Conservation (phyloP, 345 rosid genomes). For the Moricandia arvensis region DNA sequence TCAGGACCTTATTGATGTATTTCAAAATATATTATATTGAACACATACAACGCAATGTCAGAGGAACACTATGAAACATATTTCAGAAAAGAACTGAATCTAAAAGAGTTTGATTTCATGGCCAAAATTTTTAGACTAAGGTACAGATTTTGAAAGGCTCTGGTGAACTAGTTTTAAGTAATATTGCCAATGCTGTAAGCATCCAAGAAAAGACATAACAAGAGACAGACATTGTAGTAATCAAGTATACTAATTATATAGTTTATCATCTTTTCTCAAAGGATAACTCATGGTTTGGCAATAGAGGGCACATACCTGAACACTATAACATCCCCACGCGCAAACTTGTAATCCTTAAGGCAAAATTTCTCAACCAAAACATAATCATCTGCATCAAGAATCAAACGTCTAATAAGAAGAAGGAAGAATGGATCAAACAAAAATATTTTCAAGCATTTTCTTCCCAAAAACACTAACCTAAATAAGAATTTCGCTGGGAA, state of each 20-base stretch:
- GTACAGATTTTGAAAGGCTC: background rate
- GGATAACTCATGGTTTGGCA: slow-evolving; percentile 5
- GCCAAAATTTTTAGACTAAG: background rate
- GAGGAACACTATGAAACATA: background rate
- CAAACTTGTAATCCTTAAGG: slow-evolving; percentile 70
- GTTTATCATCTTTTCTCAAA: background rate
- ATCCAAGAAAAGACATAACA: background rate
- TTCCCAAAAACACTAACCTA: slow-evolving; percentile 21
- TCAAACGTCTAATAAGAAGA: slow-evolving; percentile 24
- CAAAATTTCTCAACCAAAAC: slow-evolving; percentile 79
- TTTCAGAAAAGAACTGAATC: background rate
- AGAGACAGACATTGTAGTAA: background rate
- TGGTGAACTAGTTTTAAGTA: background rate
- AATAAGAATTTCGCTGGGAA: slow-evolving; percentile 41
- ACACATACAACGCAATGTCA: slow-evolving; percentile 11
- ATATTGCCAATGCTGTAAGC: background rate
- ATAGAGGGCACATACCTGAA: slow-evolving; percentile 53
- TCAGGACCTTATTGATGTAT: slow-evolving; percentile 9
- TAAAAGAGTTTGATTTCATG: slow-evolving; percentile 2
- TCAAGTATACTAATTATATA: background rate
- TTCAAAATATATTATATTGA: background rate
- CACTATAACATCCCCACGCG: slow-evolving; percentile 75
- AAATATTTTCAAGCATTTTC: background rate
- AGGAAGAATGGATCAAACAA: background rate
- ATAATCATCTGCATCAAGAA: slow-evolving; percentile 70